Base-by-base conservation (phyloP, 805 yeast species). In the Blastobotrys americana region DNA sequence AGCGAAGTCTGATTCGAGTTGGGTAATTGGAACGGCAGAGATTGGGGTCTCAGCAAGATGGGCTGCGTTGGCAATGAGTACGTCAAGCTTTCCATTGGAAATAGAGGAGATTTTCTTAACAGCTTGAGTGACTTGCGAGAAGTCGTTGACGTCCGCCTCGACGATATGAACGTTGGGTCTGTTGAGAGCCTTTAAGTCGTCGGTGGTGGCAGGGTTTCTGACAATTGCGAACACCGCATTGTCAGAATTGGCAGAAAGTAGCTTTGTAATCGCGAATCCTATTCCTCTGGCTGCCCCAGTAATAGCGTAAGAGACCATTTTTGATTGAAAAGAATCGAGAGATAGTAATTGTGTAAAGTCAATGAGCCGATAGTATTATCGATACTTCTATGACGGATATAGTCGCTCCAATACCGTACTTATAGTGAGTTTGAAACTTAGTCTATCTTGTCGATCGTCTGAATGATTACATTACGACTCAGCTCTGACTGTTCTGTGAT, bases 211-310 rank as follows among this genome's bases (percentile, higher is more conserved):
- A n/a, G 49, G 42, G 18, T 47, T 51, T 3, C 60, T 34, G 15
- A 47, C 52, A 2, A 53, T 10, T 1, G 60, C 65, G 37, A 60
- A 50, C 8, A 65, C 63, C 3, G 23, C n/a, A 44, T 52, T 59
- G 9, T 45, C 37, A 17, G 54, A 33, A 6, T 55, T 45, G 5
- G 43, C 44, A 35, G 61, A 50, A 19, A 64, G 47, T 21, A 45
- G 50, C 36, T 60, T 54, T 17, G 55, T 65, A 5, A 66, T 35
- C 3, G 42, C 55, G 18, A 58, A 56, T 3, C 71, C 71, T 43
- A 68, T 64, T 3, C 71, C 71, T 39, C 66, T 55, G 44, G 60
- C 60, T 22, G 65, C 64, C 18, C 72, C 71, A 10, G 66, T 55
- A 39, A 66, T 47, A n/a, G 64, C 57, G 51, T 66, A 66, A 17